phyloP scores from a whole-genome alignment of 306 rosid genomes.

The Macrotyloma uniflorum region DNA sequence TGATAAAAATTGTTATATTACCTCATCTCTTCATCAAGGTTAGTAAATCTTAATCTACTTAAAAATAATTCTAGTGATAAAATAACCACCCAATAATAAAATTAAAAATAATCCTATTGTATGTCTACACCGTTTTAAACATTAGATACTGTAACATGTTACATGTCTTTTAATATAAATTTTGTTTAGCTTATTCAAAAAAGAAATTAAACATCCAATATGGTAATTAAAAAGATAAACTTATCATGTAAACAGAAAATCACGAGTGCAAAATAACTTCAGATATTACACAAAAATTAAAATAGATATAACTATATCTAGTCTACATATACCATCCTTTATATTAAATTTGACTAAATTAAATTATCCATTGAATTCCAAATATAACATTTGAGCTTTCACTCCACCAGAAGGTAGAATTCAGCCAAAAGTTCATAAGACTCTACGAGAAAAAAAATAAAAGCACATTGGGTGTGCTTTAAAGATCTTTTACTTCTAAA shows the following conservation, averaged over 20 bases:
- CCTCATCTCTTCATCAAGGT: no score
- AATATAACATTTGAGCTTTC: conserved; percentile 6
- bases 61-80: no score
- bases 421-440: conserved; percentile 21
- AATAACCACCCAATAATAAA: no score
- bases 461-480: not conserved
- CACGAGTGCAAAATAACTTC: not conserved
- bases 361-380: conserved; percentile 17
- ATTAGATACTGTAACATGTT: no score
- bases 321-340: not conserved
- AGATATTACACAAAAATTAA: not conserved
- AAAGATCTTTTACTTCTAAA: conserved; percentile 21
- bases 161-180: not conserved
- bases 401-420: conserved; percentile 19
- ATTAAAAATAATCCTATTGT: no score
- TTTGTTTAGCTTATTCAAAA: no score
- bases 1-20: not conserved
- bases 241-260: not conserved
- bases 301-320: not conserved
- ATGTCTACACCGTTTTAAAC: no score
- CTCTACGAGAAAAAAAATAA: conserved; percentile 21
- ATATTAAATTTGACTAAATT: not conserved
- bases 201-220: not conserved
- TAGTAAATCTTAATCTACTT: no score
- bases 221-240: not conserved